Percentiles rank a stretch among this genome's conserved stretches.
phyloP scores from a whole-genome alignment of 2,329 filamentous ascomycete species.

The Diaporthe destruens region DNA sequence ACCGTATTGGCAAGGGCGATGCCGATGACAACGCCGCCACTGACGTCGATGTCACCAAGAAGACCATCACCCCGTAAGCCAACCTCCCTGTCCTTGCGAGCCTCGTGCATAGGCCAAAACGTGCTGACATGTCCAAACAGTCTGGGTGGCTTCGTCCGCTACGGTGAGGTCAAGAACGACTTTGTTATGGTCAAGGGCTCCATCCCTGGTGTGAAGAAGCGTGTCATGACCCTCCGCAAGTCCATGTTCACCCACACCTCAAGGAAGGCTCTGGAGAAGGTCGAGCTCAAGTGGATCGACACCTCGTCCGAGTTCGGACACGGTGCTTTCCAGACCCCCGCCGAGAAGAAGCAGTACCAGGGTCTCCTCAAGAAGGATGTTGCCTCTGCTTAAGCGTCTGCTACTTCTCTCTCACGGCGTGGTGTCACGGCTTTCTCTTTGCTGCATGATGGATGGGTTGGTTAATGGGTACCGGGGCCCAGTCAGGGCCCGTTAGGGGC shows the following conservation, averaged over 20 bases:
- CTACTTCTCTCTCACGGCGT: slow-evolving; percentile 57
- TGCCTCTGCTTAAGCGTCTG: slow-evolving; percentile 60
- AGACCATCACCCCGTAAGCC: slow-evolving; percentile 99
- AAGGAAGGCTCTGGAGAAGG: slow-evolving; percentile 96
- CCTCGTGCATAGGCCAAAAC: not conserved
- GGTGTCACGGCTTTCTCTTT: slow-evolving; percentile 66
- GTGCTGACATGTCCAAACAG: slow-evolving; percentile 59
- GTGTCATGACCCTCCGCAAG: slow-evolving; percentile 98
- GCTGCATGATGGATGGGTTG: slow-evolving; percentile 43
- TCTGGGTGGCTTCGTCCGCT: slow-evolving; percentile 98
- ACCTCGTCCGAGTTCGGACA: slow-evolving; percentile 99
- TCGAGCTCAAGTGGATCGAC: slow-evolving; percentile 99
- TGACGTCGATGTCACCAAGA: slow-evolving; percentile 97
- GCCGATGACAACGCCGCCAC: slow-evolving; percentile 95
- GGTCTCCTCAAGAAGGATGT: slow-evolving; percentile 99
- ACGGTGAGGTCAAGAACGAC: slow-evolving; percentile 99
- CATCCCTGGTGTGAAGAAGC: slow-evolving; percentile 98
- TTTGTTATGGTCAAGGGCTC: slow-evolving; percentile 97
- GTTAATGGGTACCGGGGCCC: slow-evolving; percentile 39
- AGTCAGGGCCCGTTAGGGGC: slow-evolving; percentile 34
- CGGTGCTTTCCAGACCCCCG: slow-evolving; percentile 98
- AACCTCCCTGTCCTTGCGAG: not conserved
- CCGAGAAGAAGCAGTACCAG: slow-evolving; percentile 98
- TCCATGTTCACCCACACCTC: slow-evolving; percentile 98
- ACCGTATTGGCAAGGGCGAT: slow-evolving; percentile 94